Conservation (phyloP, 2,329 filamentous ascomycete genomes). For the Beauveria varroae region DNA sequence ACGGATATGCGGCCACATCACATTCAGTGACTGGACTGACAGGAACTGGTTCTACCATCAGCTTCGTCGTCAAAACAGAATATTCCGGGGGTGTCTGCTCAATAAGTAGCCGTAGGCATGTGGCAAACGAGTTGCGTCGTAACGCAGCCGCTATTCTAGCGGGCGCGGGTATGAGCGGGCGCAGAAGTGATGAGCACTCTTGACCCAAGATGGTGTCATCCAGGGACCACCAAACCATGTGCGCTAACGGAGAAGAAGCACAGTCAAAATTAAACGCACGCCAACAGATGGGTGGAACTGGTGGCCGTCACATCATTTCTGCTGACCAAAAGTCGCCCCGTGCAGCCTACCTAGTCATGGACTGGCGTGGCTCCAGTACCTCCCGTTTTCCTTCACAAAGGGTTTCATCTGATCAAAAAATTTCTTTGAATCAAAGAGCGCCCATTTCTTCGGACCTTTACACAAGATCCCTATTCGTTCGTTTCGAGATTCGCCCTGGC, state of each 20-base stretch:
- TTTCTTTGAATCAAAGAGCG: not conserved
- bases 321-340: not conserved
- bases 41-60: not conserved
- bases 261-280: constrained; percentile 10
- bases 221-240: not conserved
- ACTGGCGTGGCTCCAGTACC: not conserved
- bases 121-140: not conserved
- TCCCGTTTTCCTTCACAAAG: not conserved
- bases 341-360: not conserved
- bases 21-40: not conserved
- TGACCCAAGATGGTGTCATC: constrained; percentile 11
- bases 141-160: not conserved
- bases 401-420: not conserved
- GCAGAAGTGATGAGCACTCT: constrained; percentile 9
- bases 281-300: constrained; percentile 4
- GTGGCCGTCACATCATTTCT: constrained; percentile 1
- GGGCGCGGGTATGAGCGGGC: not conserved
- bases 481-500: not conserved
- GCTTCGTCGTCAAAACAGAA: not conserved
- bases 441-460: not conserved
- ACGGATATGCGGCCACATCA: not conserved
- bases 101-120: not conserved
- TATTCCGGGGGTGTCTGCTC: not conserved
- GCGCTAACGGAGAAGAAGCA: constrained; percentile 7
- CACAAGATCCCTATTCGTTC: not conserved